Base-by-base conservation (phyloP, 495 filamentous ascomycete species). In the Opeltia flavorubescens region DNA sequence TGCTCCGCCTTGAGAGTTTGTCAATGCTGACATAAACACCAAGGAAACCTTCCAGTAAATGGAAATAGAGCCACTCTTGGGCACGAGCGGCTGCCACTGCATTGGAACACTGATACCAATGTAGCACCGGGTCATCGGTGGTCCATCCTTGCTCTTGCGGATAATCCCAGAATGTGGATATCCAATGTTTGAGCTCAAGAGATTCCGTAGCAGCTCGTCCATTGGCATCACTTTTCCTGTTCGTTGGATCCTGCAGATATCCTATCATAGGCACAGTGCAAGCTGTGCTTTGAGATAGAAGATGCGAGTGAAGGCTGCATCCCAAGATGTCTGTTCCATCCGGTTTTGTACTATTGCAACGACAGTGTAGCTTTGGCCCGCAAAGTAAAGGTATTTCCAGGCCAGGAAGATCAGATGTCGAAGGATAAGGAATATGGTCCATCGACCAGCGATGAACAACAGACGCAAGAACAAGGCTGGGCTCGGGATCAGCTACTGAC, bases 381-480 rank as follows among this genome's bases (percentile, higher is more conserved):
- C n/a, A n/a, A n/a, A 36, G 21, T 7, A 41, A 12, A 4, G 38
- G 38, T 3, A 41, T n/a, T 12, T 41, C 18, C 12, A 41, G 6
- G 5, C 18, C 18, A 9, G 38, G 17, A 8, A 41, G 15, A 1
- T 17, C 4, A 13, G 38, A 20, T 6, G 38, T 7, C 18, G 21
- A 15, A 12, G 38, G 38, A 41, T 41, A 41, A 41, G 38, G 38
- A 9, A 41, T 25, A n/a, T 41, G 38, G 25, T 41, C 38, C 38
- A 41, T 41, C 21, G 21, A n/a, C 38, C 38, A 24, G 17, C 38
- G 21, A 41, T 41, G 8, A 21, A 12, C 17, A 41, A 21, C 13
- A 24, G 13, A 41, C 18, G 4, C 34, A 18, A 8, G 25, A 25
- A 41, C 18, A 13, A 25, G 4, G 18, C 38, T 41, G 21, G 20